These are phyloP conservation scores for Phenoliferia sp. DNA, from an alignment of 1,284 basidiomycete species.

Conservation along the genomic window DNA sequence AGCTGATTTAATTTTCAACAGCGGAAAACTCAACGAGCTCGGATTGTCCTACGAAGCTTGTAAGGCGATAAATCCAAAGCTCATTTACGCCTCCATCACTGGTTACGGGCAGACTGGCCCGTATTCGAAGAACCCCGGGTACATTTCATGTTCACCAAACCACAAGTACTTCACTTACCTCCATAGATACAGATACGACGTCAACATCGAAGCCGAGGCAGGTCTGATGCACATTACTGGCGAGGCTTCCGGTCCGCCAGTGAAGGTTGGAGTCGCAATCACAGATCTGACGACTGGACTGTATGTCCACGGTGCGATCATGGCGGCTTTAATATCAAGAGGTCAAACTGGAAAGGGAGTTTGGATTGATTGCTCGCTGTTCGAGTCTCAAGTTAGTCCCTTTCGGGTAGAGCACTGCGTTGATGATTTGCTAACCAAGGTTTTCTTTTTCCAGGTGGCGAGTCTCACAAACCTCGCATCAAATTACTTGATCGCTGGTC, in stretches of 20 bases:
- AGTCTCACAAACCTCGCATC: conserved; percentile 89
- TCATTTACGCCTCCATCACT: conserved; percentile 88
- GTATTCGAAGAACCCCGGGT: conserved; percentile 69
- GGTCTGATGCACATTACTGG: conserved; percentile 95
- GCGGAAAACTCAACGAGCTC: conserved; percentile 71
- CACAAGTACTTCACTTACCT: background rate
- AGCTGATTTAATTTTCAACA: background rate
- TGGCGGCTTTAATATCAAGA: conserved; percentile 80
- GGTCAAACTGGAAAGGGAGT: conserved; percentile 79
- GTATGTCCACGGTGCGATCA: conserved; percentile 88
- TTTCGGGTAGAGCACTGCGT: background rate
- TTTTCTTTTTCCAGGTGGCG: conserved; percentile 65
- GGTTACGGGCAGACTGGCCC: conserved; percentile 94
- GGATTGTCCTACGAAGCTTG: conserved; percentile 84
- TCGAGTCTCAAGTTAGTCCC: conserved; percentile 30
- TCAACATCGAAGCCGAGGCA: conserved; percentile 76
- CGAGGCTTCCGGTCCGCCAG: conserved; percentile 78
- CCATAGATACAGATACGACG: conserved; percentile 60
- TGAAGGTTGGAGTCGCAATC: conserved; percentile 57
- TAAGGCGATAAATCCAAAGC: conserved; percentile 66
- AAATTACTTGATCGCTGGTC: conserved; percentile 82
- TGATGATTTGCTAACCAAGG: background rate
- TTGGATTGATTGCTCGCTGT: conserved; percentile 68
- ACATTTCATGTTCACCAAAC: background rate
- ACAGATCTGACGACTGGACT: conserved; percentile 88